These are phyloP conservation scores for Aphanoascus verrucosus DNA, from an alignment of 2,329 filamentous ascomycete species.

Conservation along the genomic window DNA sequence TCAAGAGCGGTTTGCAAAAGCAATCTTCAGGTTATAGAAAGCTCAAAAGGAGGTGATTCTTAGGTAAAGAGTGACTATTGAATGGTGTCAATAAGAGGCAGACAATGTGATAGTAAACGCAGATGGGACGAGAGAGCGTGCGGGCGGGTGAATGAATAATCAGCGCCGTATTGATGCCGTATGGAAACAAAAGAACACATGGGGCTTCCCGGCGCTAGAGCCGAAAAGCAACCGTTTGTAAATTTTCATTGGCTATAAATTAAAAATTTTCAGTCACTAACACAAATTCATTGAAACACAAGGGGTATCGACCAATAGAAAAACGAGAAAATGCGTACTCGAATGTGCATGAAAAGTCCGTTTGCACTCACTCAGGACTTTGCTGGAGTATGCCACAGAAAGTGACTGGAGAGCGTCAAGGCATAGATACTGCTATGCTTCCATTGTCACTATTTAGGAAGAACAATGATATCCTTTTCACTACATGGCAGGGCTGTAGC, in stretches of 20 bases:
- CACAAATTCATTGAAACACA: background rate
- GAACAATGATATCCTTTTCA: too few relatives aligned
- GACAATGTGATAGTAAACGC: background rate
- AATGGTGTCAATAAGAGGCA: background rate
- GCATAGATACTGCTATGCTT: too few relatives aligned
- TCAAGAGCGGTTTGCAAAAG: background rate
- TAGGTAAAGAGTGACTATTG: background rate
- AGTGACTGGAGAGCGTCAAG: too few relatives aligned
- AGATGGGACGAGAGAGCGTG: background rate
- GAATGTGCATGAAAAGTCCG: too few relatives aligned
- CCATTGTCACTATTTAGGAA: too few relatives aligned
- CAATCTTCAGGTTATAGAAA: too few relatives aligned
- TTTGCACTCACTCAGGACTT: too few relatives aligned
- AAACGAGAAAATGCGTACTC: background rate
- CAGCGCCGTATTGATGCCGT: background rate
- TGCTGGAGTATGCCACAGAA: too few relatives aligned
- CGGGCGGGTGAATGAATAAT: background rate
- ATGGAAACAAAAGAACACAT: constrained; percentile 1
- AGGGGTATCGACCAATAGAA: background rate
- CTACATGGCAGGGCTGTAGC: too few relatives aligned
- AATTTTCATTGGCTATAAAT: background rate
- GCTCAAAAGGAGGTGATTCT: background rate
- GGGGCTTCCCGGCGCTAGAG: background rate
- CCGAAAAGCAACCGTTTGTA: background rate
- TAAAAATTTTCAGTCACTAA: background rate